Conservation (phyloP, 352 stramenopile species). For the Phytophthora syringae region DNA sequence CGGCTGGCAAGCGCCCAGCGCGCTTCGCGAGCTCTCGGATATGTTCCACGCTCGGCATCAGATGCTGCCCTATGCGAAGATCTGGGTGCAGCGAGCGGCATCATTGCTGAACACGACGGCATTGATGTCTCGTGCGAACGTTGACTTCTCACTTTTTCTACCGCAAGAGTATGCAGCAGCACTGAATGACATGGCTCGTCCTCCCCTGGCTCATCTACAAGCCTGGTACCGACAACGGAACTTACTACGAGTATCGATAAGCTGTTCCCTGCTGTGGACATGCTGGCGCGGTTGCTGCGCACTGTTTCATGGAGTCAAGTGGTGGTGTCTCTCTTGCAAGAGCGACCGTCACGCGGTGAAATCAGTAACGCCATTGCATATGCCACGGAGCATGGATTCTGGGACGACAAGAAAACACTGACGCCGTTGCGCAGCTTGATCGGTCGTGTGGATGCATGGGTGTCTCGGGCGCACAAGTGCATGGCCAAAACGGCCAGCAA, state of each 20-base stretch:
- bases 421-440: constrained; percentile 74
- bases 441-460: constrained; percentile 78
- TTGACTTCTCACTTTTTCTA: constrained; percentile 46
- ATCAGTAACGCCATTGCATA: constrained; percentile 70
- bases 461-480: constrained; percentile 81
- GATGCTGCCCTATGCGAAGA: constrained; percentile 60
- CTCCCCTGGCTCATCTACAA: constrained; percentile 15
- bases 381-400: constrained; percentile 63
- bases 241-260: constrained; percentile 49
- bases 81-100: constrained; percentile 62
- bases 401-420: constrained; percentile 79
- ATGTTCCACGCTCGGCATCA: constrained; percentile 73
- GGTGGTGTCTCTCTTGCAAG: constrained; percentile 76
- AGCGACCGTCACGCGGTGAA: constrained; percentile 70
- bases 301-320: constrained; percentile 78
- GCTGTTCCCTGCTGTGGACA: constrained; percentile 72
- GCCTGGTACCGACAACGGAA: neutral
- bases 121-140: constrained; percentile 40
- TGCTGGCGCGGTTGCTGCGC: constrained; percentile 70
- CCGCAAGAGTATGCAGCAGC: constrained; percentile 53
- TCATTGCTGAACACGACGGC: constrained; percentile 58
- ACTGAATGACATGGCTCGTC: constrained; percentile 38
- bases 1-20: constrained; percentile 60
- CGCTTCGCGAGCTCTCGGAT: constrained; percentile 64
- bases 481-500: constrained; percentile 69